Percentiles rank a stretch among this genome's conserved stretches.
phyloP scores from a whole-genome alignment of 257 asterid genomes.

The Solanum clarkiae region DNA sequence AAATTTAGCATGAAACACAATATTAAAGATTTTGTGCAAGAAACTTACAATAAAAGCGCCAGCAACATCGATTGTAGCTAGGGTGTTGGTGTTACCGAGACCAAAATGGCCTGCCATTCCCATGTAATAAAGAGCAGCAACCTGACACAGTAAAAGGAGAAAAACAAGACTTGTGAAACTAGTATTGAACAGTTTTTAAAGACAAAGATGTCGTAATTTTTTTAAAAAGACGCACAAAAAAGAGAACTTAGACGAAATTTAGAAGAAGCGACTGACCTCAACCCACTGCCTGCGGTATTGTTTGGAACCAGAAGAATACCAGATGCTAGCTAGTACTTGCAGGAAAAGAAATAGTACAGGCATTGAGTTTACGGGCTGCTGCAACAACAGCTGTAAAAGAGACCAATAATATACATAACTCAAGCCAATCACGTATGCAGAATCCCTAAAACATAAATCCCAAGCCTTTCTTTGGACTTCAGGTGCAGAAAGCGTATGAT shows the following conservation, averaged over 20 bases:
- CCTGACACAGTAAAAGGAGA: slow-evolving; percentile 24
- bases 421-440: slow-evolving; percentile 46
- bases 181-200: not conserved
- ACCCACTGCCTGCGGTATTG: slow-evolving; percentile 47
- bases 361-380: slow-evolving; percentile 70
- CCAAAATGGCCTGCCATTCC: slow-evolving; percentile 95
- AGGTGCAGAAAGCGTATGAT: not conserved
- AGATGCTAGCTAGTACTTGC: slow-evolving; percentile 45
- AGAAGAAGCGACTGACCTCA: slow-evolving; percentile 46
- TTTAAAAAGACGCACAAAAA: not conserved
- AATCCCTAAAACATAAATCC: slow-evolving; percentile 23
- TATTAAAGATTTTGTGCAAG: not conserved
- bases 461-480: slow-evolving; percentile 2
- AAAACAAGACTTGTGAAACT: not conserved
- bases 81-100: slow-evolving; percentile 88
- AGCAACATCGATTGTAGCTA: slow-evolving; percentile 91
- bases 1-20: not conserved
- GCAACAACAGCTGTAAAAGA: slow-evolving; percentile 70
- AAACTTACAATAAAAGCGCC: slow-evolving; percentile 72
- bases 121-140: slow-evolving; percentile 60
- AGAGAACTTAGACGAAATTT: not conserved
- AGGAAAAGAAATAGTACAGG: slow-evolving; percentile 43
- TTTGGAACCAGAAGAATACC: slow-evolving; percentile 22
- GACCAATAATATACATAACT: slow-evolving; percentile 59
- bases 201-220: not conserved